Conservation (phyloP, 805 yeast genomes). For the Candida ortonii region DNA sequence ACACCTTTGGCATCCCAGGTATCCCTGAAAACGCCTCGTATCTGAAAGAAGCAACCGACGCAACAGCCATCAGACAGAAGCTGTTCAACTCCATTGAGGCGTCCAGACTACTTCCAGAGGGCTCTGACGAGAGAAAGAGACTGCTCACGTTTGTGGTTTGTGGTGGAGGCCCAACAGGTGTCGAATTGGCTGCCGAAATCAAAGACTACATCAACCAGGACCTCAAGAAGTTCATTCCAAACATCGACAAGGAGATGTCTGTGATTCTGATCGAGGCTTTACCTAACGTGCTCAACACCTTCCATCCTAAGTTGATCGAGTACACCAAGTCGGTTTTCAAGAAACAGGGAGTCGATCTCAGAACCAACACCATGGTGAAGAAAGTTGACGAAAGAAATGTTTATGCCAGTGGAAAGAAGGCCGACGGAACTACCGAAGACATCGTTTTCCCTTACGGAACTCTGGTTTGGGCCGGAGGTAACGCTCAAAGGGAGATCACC, state of each 20-base stretch:
- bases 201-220: slow-evolving; percentile 94
- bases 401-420: slow-evolving; percentile 63
- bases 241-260: slow-evolving; percentile 71
- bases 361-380: slow-evolving; percentile 83
- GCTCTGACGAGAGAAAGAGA: slow-evolving; percentile 71
- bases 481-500: slow-evolving; percentile 77
- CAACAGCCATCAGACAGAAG: slow-evolving; percentile 74
- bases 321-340: slow-evolving; percentile 78
- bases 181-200: slow-evolving; percentile 92
- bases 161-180: slow-evolving; percentile 99
- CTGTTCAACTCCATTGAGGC: slow-evolving; percentile 85
- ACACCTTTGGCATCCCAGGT: slow-evolving; percentile 92
- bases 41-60: slow-evolving; percentile 85
- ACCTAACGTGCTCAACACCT: slow-evolving; percentile 79
- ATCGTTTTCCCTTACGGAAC: slow-evolving; percentile 78
- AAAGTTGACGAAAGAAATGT: slow-evolving; percentile 70
- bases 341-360: slow-evolving; percentile 63
- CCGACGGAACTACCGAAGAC: slow-evolving; percentile 60
- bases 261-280: slow-evolving; percentile 86
- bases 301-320: slow-evolving; percentile 61
- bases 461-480: slow-evolving; percentile 96
- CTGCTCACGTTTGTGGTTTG: slow-evolving; percentile 84
- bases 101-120: slow-evolving; percentile 73
- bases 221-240: slow-evolving; percentile 83
- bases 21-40: slow-evolving; percentile 82